Base-by-base conservation (phyloP, 352 stramenopile species). In the Blastocystis sp. region DNA sequence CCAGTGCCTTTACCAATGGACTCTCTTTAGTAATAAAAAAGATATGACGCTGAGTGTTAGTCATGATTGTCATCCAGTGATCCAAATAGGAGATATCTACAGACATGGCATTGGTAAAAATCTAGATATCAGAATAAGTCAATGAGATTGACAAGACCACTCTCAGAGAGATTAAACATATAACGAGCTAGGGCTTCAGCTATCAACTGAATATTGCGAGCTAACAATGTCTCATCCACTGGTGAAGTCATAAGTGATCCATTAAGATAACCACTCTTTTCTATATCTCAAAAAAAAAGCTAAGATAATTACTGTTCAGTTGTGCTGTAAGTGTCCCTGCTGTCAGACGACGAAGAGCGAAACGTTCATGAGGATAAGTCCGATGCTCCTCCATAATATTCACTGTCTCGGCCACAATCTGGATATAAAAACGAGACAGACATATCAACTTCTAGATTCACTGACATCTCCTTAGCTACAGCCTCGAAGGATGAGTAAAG, bases 341-440 rank as follows among this genome's bases (percentile, higher is more conserved):
- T 6, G 33, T n/a, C 9, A 88, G 48, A 40, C 77, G 53, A 13
- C 77, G 58, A 6, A 88, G 58, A 13, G 77, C 77, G 22, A 88
- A 88, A 0, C 77, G 77, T 53, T 88, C 77, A 37, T 88, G 77
- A 33, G 62, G 58, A 3, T 57, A 42, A 11, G 22, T 51, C 5
- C 77, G 48, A 42, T 88, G 77, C 35, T 76, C 62, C 19, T 69
- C 44, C 37, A 77, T 66, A 35, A 88, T 77, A 53, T 88, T 69
- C 27, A 88, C 77, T 11, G 58, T 69, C 53, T 78, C 35, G 2
- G 19, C 56, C 2, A 56, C 66, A n/a, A 62, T 33, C 56, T 62
- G 13, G 15, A n/a, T 13, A 33, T 33, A 13, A 62, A n/a, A 3
- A 7, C 56, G 13, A 62, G 27, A 7, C 3, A n/a, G 56, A 48